Base-by-base conservation (phyloP, 805 yeast genomes). In the Candida sithepensis region DNA sequence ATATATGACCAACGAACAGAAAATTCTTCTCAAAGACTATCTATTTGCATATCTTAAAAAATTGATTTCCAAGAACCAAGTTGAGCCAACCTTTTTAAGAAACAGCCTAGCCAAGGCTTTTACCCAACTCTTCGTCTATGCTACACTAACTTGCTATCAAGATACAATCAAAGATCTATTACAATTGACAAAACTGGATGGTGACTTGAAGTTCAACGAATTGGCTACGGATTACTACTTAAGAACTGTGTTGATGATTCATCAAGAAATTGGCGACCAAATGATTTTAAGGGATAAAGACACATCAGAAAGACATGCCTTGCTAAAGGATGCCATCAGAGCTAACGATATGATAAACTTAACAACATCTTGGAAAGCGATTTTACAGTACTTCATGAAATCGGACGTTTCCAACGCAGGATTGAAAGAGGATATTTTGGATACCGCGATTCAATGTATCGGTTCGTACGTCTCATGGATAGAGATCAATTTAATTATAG, bases 381-480 rank as follows among this genome's bases (percentile, higher is more conserved):
- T 84, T 19, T 67, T 87, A 49, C 60, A 61, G 12, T 67, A 64
- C 58, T 69, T 60, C 48, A 61, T 70, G 42, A 43, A 53, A 24
- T 18, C 39, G 24, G 33, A 18, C 9, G 42, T 44, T 61, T 21
- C 58, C 66, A 26, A 56, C 47, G 38, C 56, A 56, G 57, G 55
- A 6, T 42, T 68, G 43, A 52, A 55, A 12, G 52, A 59, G 53
- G 81, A 79, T 49, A 74, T 85, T 51, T 56, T 87, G 58, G 80
- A 76, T 52, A 77, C 77, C 50, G 69, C 81, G 6, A 73, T 89
- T 43, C 73, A 73, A 44, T 82, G 82, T 46, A 79, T 94, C 47
- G 97, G 97, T 10, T 81, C 81, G 12, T 94, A 86, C 77, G 86
- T 90, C 21, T 83, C 91, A 21, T 94, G 99, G 99, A 88, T 91